A percentile compares a stretch with the other conserved stretches of the same genome.
phyloP scores from a whole-genome alignment of 805 yeast genomes.

The Saturnispora silvae region DNA sequence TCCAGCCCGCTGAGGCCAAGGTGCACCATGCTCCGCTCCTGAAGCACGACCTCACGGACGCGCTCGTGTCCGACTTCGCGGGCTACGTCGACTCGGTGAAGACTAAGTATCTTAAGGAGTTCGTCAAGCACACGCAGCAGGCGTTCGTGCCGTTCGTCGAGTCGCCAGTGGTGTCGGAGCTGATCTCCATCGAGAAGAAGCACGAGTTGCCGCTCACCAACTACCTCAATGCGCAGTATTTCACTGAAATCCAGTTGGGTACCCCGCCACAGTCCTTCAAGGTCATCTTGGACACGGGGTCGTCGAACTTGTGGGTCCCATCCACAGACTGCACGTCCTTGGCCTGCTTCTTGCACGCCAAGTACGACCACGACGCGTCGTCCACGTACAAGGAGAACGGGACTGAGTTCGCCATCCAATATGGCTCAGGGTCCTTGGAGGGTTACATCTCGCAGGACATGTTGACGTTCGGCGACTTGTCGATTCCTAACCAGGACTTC shows the following conservation, averaged over 20 bases:
- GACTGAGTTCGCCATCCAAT: slow-evolving; percentile 70
- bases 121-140: slow-evolving; percentile 12
- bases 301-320: slow-evolving; percentile 96
- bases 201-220: slow-evolving; percentile 83
- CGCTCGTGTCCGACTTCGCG: slow-evolving; percentile 35
- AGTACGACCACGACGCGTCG: slow-evolving; percentile 79
- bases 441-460: slow-evolving; percentile 88
- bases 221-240: slow-evolving; percentile 93
- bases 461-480: slow-evolving; percentile 70
- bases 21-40: slow-evolving; percentile 37
- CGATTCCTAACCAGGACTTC: slow-evolving; percentile 81
- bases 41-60: slow-evolving; percentile 37
- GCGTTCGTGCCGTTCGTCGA: slow-evolving; percentile 36
- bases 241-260: slow-evolving; percentile 81
- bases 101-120: slow-evolving; percentile 32
- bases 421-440: slow-evolving; percentile 88
- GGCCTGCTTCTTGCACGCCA: slow-evolving; percentile 90
- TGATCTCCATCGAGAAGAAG: slow-evolving; percentile 26
- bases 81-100: slow-evolving; percentile 41
- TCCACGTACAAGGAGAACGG: slow-evolving; percentile 82
- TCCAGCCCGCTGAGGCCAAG: slow-evolving; percentile 30
- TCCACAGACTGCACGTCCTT: slow-evolving; percentile 78
- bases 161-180: slow-evolving; percentile 1
- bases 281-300: slow-evolving; percentile 93
- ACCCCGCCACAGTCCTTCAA: slow-evolving; percentile 91